These are phyloP conservation scores for Tremellales sp. DNA, from an alignment of 1,284 basidiomycete genomes.

Conservation along the genomic window DNA sequence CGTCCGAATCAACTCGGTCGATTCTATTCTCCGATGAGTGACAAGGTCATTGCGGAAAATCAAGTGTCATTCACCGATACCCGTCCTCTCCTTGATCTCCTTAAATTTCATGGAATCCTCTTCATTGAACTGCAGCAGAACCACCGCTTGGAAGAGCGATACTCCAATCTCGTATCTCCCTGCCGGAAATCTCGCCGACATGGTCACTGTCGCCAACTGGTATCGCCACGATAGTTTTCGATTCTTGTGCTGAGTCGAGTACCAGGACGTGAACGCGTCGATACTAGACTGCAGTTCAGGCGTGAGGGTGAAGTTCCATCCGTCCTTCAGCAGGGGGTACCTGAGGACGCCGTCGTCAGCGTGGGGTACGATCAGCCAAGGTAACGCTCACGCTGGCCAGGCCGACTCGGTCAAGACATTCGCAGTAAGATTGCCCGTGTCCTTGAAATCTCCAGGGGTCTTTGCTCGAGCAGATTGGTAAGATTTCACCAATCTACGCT, in stretches of 20 bases:
- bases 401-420: conserved; percentile 56
- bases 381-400: conserved; percentile 52
- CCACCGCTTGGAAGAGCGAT: conserved; percentile 81
- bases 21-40: conserved; percentile 52
- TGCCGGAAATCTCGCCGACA: conserved; percentile 64
- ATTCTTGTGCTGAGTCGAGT: conserved; percentile 68
- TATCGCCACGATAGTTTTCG: conserved; percentile 77
- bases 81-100: conserved; percentile 66
- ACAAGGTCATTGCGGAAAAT: neutral
- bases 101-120: conserved; percentile 56
- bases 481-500: conserved; percentile 49
- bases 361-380: neutral
- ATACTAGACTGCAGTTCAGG: conserved; percentile 67
- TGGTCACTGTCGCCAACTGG: conserved; percentile 68
- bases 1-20: conserved; percentile 70
- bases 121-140: conserved; percentile 88
- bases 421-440: conserved; percentile 50
- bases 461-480: conserved; percentile 49
- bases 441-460: conserved; percentile 42
- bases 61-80: conserved; percentile 74
- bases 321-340: conserved; percentile 43
- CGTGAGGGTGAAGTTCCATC: conserved; percentile 40
- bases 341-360: conserved; percentile 2
- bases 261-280: conserved; percentile 61
- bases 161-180: conserved; percentile 84